Conservation (phyloP, 305 asterid genomes). For the Plantago coronopus region DNA sequence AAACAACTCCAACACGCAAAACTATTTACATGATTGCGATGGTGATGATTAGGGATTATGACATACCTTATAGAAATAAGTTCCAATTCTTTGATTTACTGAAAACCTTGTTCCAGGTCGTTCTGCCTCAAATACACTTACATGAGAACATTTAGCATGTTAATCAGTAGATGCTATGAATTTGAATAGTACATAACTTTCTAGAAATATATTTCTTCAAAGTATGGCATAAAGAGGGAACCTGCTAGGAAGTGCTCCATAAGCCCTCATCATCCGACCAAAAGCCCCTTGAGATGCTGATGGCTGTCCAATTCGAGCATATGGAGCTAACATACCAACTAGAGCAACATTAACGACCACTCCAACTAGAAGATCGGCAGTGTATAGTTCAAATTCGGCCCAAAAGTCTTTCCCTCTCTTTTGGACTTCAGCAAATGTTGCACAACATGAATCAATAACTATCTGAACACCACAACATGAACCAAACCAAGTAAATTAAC, state of each 20-base stretch:
- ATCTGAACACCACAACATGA: conserved; percentile 42
- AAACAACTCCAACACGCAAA: background rate
- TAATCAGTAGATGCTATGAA: background rate
- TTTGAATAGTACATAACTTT: background rate
- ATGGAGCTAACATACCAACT: conserved; percentile 95
- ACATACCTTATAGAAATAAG: conserved; percentile 82
- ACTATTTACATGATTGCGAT: background rate
- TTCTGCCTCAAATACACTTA: conserved; percentile 92
- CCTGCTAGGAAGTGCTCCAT: conserved; percentile 97
- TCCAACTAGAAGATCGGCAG: conserved; percentile 96
- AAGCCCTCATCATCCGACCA: conserved; percentile 63
- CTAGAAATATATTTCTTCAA: background rate
- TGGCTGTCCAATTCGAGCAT: conserved; percentile 73
- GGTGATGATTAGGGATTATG: background rate
- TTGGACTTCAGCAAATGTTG: conserved; percentile 96
- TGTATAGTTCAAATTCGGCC: conserved; percentile 89
- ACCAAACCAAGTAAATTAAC: conserved; percentile 5
- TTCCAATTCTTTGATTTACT: conserved; percentile 70
- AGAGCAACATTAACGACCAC: conserved; percentile 93
- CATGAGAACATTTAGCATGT: conserved; percentile 10
- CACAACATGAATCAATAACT: conserved; percentile 89
- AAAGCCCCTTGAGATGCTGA: conserved; percentile 60
- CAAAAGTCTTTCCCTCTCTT: conserved; percentile 95
- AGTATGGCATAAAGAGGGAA: conserved; percentile 19
- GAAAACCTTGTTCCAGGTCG: conserved; percentile 82